Base-by-base conservation (phyloP, 352 stramenopile genomes). In the Halophytophthora batemanensis region DNA sequence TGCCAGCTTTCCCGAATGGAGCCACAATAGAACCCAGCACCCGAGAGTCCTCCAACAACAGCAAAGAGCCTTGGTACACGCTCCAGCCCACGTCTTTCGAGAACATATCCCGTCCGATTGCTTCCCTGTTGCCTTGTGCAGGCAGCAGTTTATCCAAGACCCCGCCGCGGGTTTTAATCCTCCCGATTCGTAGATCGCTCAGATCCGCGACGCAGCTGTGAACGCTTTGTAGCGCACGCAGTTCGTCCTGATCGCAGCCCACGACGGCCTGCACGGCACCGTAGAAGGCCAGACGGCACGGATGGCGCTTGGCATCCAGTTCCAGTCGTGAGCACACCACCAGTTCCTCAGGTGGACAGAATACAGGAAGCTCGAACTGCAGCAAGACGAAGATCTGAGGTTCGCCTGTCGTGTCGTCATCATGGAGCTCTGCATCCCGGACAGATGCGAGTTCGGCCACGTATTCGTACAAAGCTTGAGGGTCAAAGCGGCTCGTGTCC, bases 1-100 rank as follows among this genome's bases (percentile, higher is more conserved):
- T 95, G 37, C 81, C 85, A 15, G 77, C 71, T 51, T 93, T 95
- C 3, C 85, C 85, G 61, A 95, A 95, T 15, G 82, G 74, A 5
- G 71, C 78, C 2, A 86, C 36, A 40, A 93, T 84, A 3, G 36
- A 63, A 1, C 81, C 82, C 0, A 91, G 57, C 14, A 41, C 31
- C 1, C 55, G 56, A 0, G 61, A 61, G 22, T 59, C 36, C 19
- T 71, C 53, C 3, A 87, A 86, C 18, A 88, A 49, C 36, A 95
- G 74, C 0, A 60, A 56, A 3, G 53, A 60, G 14, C 55, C 64
- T 2, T 66, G 51, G 56, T 88, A 95, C 15, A 90, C 71, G 8
- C 57, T 63, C 67, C 83, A 82, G 51, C 82, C 83, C 1, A 84
- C 77, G 44, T 87, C 69, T 34, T 90, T 95, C 2, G 68, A 65